Evolutionary conservation across 2,329 filamentous ascomycete species (phyloP).

Genomic region (Nothophaeocryptopus gaeumannii): DNA sequence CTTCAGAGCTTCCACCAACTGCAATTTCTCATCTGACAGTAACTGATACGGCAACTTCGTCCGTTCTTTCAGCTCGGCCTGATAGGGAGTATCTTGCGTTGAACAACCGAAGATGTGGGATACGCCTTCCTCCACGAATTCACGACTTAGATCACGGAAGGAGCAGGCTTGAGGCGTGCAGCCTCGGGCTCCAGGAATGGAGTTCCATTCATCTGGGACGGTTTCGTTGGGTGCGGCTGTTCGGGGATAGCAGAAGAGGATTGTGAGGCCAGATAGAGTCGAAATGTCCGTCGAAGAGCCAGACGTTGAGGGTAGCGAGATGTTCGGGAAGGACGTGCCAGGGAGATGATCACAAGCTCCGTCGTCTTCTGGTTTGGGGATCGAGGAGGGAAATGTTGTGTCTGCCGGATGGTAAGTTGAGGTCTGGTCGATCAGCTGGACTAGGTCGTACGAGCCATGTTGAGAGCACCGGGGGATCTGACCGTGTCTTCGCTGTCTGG

Average conservation of each 20-base stretch:
- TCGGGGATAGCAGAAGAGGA: slow-evolving; percentile 45
- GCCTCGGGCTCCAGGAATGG: slow-evolving; percentile 44
- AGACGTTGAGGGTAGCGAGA: slow-evolving; percentile 37
- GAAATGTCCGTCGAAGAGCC: slow-evolving; percentile 36
- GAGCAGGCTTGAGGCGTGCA: slow-evolving; percentile 47
- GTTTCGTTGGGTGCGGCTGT: slow-evolving; percentile 41
- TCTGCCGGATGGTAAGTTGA: slow-evolving; percentile 1
- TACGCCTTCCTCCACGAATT: slow-evolving; percentile 34
- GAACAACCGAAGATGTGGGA: slow-evolving; percentile 40
- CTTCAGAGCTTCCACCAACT: slow-evolving; percentile 34
- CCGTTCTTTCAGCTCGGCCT: slow-evolving; percentile 39
- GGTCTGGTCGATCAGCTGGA: no score
- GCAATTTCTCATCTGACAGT: slow-evolving; percentile 41
- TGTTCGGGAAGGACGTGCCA: slow-evolving; percentile 30
- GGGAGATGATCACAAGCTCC: slow-evolving; percentile 41
- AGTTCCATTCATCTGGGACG: slow-evolving; percentile 41
- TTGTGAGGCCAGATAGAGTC: slow-evolving; percentile 36
- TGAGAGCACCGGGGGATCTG: no score
- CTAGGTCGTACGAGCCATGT: no score
- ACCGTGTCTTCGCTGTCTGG: no score
- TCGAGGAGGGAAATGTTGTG: slow-evolving; percentile 32
- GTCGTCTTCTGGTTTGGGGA: slow-evolving; percentile 42
- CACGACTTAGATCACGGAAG: slow-evolving; percentile 38
- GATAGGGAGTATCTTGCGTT: slow-evolving; percentile 42
- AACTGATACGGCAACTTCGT: slow-evolving; percentile 42